A percentile compares a stretch with the other conserved stretches of the same genome.
Evolutionary conservation across 2,329 filamentous ascomycete species (phyloP).

Genomic region (Colletotrichum gigasporum): DNA sequence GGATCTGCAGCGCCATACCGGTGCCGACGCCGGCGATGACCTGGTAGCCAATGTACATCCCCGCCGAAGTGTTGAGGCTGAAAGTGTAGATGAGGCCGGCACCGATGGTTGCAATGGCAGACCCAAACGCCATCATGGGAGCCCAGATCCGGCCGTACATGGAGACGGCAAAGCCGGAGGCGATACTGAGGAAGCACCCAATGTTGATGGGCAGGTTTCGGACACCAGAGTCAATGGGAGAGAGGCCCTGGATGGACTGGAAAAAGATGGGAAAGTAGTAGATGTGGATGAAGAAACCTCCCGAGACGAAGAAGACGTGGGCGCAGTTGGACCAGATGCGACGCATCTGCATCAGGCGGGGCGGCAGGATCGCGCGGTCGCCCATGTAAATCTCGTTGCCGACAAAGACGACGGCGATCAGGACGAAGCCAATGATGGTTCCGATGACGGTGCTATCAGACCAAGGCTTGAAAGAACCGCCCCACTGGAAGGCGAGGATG

Average conservation of each 20-base stretch:
- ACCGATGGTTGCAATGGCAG: slow-evolving; percentile 44
- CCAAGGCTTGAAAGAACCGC: slow-evolving; percentile 46
- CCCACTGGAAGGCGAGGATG: slow-evolving; percentile 56
- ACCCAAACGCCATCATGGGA: slow-evolving; percentile 35
- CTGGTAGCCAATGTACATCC: slow-evolving; percentile 56
- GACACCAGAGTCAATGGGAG: slow-evolving; percentile 35
- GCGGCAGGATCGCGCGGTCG: slow-evolving; percentile 48
- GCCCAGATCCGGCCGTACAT: slow-evolving; percentile 39
- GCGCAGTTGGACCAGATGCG: slow-evolving; percentile 23
- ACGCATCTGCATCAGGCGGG: slow-evolving; percentile 20
- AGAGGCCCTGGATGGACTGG: slow-evolving; percentile 33
- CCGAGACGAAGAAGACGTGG: slow-evolving; percentile 22
- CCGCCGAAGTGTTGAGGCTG: slow-evolving; percentile 39
- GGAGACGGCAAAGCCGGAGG: background rate
- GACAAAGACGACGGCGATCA: slow-evolving; percentile 37
- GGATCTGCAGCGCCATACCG: slow-evolving; percentile 50
- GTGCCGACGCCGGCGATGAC: slow-evolving; percentile 52
- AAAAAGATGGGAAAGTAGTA: slow-evolving; percentile 37
- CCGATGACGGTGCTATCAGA: slow-evolving; percentile 45
- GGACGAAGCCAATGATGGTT: slow-evolving; percentile 43
- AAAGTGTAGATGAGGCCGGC: slow-evolving; percentile 49
- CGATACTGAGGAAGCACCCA: background rate
- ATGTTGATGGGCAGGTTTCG: slow-evolving; percentile 41
- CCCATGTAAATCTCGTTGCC: slow-evolving; percentile 47
- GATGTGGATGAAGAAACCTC: background rate